Evolutionary conservation across 2,329 filamentous ascomycete species (phyloP).

Genomic region (Achaetomium macrosporum): DNA sequence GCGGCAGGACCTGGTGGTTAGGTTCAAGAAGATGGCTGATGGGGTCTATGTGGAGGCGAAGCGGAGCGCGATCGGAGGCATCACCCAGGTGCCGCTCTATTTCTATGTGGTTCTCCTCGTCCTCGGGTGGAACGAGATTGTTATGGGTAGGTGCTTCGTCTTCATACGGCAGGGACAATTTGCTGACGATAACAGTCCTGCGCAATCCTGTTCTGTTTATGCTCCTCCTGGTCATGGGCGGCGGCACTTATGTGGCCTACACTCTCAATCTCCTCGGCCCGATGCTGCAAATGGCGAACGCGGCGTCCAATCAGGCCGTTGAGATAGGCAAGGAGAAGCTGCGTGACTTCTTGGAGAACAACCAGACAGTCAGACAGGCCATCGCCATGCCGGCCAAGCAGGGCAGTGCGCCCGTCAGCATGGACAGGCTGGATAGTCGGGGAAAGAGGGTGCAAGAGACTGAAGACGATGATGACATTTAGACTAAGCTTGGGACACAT

Average conservation of each 20-base stretch:
- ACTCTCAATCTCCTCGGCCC: constrained; percentile 93
- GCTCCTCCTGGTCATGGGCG: constrained; percentile 69
- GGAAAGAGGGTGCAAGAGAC: constrained; percentile 46
- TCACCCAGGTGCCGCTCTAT: constrained; percentile 89
- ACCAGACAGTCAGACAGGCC: constrained; percentile 78
- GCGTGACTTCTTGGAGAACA: constrained; percentile 80
- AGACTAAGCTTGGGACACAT: constrained; percentile 19
- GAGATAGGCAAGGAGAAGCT: constrained; percentile 90
- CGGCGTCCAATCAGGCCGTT: constrained; percentile 76
- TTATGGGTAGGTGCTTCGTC: constrained; percentile 65
- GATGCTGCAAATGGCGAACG: constrained; percentile 91
- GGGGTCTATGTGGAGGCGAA: constrained; percentile 98
- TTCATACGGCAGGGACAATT: constrained; percentile 7
- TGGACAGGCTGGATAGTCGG: constrained; percentile 55
- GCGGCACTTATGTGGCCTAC: constrained; percentile 83
- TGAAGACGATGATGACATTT: constrained; percentile 53
- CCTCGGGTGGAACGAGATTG: constrained; percentile 97
- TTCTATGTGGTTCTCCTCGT: constrained; percentile 87
- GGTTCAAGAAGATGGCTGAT: constrained; percentile 98
- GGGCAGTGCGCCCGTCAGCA: constrained; percentile 44
- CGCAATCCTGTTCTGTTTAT: constrained; percentile 92
- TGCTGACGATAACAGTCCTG: constrained; percentile 56
- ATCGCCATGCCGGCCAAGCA: constrained; percentile 62
- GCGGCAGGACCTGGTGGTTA: constrained; percentile 81
- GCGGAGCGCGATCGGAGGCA: constrained; percentile 88